Evolutionary conservation across 768 basidiomycete genomes (phyloP).

Genomic region (Lentinula aciculospora): DNA sequence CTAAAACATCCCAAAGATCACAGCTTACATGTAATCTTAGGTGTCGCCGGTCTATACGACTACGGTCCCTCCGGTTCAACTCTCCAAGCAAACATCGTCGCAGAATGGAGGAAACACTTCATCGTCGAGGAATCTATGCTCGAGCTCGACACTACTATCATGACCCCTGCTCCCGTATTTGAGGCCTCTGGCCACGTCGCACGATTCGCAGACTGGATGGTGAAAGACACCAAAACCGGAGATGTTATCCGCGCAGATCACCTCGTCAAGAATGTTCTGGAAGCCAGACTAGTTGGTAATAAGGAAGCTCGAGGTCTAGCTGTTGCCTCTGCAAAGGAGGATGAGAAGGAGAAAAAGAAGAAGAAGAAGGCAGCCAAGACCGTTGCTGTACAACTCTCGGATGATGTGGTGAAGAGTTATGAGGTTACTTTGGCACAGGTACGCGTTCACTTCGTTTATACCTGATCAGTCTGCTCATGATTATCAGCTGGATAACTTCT

Average conservation of each 20-base stretch:
- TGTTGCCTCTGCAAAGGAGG: slow-evolving; percentile 43
- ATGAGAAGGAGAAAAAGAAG: slow-evolving; percentile 68
- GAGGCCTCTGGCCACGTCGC: slow-evolving; percentile 98
- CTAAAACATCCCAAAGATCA: background rate
- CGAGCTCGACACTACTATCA: slow-evolving; percentile 96
- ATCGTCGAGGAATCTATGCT: slow-evolving; percentile 99
- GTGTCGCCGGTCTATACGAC: slow-evolving; percentile 96
- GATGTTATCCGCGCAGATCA: slow-evolving; percentile 97
- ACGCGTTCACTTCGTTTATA: slow-evolving; percentile 19
- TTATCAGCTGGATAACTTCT: slow-evolving; percentile 85
- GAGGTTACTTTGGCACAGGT: slow-evolving; percentile 87
- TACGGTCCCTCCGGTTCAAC: slow-evolving; percentile 96
- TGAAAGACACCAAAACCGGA: slow-evolving; percentile 91
- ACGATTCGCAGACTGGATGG: slow-evolving; percentile 99
- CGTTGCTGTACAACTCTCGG: slow-evolving; percentile 65
- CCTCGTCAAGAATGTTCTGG: slow-evolving; percentile 87
- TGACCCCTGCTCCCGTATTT: slow-evolving; percentile 92
- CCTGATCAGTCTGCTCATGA: slow-evolving; percentile 4
- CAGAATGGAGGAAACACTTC: slow-evolving; percentile 96
- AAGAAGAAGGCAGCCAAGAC: slow-evolving; percentile 72
- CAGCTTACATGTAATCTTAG: slow-evolving; percentile 29
- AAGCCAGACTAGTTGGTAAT: slow-evolving; percentile 86
- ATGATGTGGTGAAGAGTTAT: slow-evolving; percentile 71
- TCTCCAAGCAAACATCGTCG: slow-evolving; percentile 93
- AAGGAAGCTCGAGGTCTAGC: slow-evolving; percentile 78